Evolutionary conservation across 2,329 filamentous ascomycete genomes (phyloP).

Genomic region (Fusarium concolor): DNA sequence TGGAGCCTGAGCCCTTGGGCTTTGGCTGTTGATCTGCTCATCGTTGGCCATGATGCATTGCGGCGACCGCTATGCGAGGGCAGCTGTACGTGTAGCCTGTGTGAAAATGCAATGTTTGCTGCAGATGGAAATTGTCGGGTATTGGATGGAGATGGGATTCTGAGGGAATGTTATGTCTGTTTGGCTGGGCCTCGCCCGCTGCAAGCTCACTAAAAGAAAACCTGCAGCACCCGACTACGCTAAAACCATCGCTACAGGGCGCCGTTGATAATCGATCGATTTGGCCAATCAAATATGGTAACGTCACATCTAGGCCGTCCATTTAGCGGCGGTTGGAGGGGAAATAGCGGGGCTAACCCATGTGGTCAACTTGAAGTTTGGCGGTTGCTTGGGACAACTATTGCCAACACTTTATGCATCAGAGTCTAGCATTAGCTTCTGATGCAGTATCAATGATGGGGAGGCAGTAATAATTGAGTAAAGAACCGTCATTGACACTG

Average conservation of each 20-base stretch:
- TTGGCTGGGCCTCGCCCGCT: constrained; percentile 14
- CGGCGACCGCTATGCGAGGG: constrained; percentile 36
- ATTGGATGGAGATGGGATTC: constrained; percentile 23
- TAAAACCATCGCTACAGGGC: constrained; percentile 8
- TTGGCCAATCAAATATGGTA: neutral
- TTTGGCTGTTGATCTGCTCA: constrained; percentile 43
- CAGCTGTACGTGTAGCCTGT: constrained; percentile 1
- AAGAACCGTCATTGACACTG: neutral
- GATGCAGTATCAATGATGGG: neutral
- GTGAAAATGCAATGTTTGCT: constrained; percentile 15
- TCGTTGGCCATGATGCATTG: constrained; percentile 54
- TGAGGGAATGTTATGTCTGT: constrained; percentile 24
- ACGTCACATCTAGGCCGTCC: neutral
- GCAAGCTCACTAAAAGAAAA: constrained; percentile 31
- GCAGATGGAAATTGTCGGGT: constrained; percentile 30
- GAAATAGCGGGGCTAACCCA: constrained; percentile 29
- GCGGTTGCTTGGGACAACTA: constrained; percentile 38
- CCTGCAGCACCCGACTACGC: constrained; percentile 19
- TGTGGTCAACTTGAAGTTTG: constrained; percentile 5
- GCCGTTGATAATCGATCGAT: neutral
- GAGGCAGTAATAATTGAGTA: neutral
- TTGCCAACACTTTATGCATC: neutral
- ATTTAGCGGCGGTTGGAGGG: constrained; percentile 27
- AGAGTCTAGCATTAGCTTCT: neutral
- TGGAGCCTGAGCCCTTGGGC: constrained; percentile 33